Conservation (phyloP, 73 alveolate species). For the Tetrahymena thermophila region DNA sequence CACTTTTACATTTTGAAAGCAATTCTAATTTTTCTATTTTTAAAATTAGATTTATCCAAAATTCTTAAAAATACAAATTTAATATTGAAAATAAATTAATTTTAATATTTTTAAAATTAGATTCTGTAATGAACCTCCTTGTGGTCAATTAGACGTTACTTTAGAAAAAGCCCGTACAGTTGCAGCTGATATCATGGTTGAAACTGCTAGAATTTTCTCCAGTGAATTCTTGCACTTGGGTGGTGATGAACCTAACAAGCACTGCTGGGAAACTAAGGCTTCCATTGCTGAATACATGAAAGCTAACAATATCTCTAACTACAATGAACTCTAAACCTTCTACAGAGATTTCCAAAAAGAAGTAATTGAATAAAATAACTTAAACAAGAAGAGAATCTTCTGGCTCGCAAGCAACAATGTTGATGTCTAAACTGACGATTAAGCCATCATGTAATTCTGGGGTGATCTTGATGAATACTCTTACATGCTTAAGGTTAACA, state of each 20-base stretch:
- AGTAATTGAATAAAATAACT: neutral
- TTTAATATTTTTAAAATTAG: neutral
- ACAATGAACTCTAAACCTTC: conserved; percentile 14
- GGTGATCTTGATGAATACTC: neutral
- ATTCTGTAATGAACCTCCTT: neutral
- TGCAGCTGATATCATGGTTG: conserved; percentile 3
- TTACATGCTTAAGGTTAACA: neutral
- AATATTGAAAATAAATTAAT: neutral
- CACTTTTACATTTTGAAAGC: too few relatives aligned
- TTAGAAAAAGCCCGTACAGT: conserved; percentile 9
- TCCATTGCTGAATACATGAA: neutral
- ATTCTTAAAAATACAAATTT: too few relatives aligned
- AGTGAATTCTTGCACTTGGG: conserved; percentile 25
- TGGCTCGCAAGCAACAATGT: neutral
- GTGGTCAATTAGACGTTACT: conserved; percentile 27
- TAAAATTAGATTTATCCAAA: too few relatives aligned
- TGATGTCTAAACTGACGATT: neutral
- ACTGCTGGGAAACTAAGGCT: conserved; percentile 16
- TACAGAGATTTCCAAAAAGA: neutral
- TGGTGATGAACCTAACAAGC: conserved; percentile 32
- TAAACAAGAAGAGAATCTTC: conserved; percentile 17
- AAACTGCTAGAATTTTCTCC: neutral
- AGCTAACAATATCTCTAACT: neutral
- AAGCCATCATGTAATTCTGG: neutral
- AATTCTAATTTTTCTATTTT: too few relatives aligned